Evolutionary conservation across 1,284 basidiomycete genomes (phyloP).

Genomic region (Apiotrichum sp.): DNA sequence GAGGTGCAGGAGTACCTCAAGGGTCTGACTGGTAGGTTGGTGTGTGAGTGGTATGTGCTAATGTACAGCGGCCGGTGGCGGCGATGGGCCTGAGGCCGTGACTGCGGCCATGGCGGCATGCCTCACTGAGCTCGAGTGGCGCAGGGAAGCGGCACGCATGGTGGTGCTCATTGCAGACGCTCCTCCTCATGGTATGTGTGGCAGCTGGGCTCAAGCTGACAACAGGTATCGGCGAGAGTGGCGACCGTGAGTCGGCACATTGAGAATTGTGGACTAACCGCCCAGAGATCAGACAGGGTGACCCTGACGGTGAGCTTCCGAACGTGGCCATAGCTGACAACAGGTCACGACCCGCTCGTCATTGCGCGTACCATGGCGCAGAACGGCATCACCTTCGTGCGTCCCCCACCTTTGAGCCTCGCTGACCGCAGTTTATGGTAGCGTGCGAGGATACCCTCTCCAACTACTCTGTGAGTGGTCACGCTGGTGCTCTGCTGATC

Average conservation of each 20-base stretch:
- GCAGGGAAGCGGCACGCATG: slow-evolving; percentile 85
- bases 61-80: slow-evolving; percentile 82
- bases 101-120: slow-evolving; percentile 88
- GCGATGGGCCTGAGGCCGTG: slow-evolving; percentile 96
- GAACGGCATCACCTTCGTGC: slow-evolving; percentile 78
- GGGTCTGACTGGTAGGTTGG: slow-evolving; percentile 33
- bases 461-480: slow-evolving; percentile 69
- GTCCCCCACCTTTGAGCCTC: slow-evolving; percentile 26
- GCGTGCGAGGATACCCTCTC: slow-evolving; percentile 97
- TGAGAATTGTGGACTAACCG: not conserved
- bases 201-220: slow-evolving; percentile 10
- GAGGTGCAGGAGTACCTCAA: slow-evolving; percentile 81
- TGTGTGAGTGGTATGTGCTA: not conserved
- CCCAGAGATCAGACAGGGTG: slow-evolving; percentile 79
- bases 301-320: slow-evolving; percentile 60
- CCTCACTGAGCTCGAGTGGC: slow-evolving; percentile 79
- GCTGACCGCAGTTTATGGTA: slow-evolving; percentile 73
- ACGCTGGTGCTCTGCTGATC: not conserved
- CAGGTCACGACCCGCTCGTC: slow-evolving; percentile 76
- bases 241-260: slow-evolving; percentile 26
- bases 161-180: slow-evolving; percentile 94
- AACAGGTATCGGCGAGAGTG: slow-evolving; percentile 41
- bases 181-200: slow-evolving; percentile 70
- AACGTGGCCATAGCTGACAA: slow-evolving; percentile 4
- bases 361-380: slow-evolving; percentile 84